Base-by-base conservation (phyloP, 257 asterid species). In the Solanum acaule region DNA sequence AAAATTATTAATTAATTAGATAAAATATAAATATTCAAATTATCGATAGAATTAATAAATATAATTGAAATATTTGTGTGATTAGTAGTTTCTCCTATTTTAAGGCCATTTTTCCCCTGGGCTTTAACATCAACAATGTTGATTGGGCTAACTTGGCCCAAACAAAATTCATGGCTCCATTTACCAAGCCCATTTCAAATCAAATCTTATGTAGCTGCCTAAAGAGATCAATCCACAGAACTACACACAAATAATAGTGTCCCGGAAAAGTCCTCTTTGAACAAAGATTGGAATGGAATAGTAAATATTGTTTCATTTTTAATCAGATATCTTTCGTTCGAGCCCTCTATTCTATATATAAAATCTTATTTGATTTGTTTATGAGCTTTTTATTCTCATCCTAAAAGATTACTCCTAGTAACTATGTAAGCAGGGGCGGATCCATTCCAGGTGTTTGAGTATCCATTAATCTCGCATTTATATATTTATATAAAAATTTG, bases 371-470 rank as follows among this genome's bases (percentile, higher is more conserved):
- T 52, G 63, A 49, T 52, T 18, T 52, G 1, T 52, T 1, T 0
- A 52, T 0, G 63, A 6, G 63, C 1, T 6, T 52, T 49, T 49
- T 14, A 49, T 15, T 52, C 63, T 52, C 10, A 52, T 52, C 23
- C n/a, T 52, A 52, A 52, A 52, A 18, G 0, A 52, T 2, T 52
- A 6, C 61, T 16, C 22, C 61, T 52, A 18, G n/a, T 6, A 18
- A 52, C 63, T 52, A 52, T 6, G n/a, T 52, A 52, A 52, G 1
- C 3, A 52, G 4, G 23, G 9, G 9, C 1, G 9, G 23, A 49
- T 0, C 61, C 61, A 16, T 49, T 52, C 0, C 1, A 1, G 0
- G 0, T 16, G 23, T 16, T 52, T 0, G 23, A 52, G 61, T 6
- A 52, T 0, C 4, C 9, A 52, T 16, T 15, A 52, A 52, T 52